Conservation (phyloP, 2,329 filamentous ascomycete genomes). For the Colletotrichum sp. region DNA sequence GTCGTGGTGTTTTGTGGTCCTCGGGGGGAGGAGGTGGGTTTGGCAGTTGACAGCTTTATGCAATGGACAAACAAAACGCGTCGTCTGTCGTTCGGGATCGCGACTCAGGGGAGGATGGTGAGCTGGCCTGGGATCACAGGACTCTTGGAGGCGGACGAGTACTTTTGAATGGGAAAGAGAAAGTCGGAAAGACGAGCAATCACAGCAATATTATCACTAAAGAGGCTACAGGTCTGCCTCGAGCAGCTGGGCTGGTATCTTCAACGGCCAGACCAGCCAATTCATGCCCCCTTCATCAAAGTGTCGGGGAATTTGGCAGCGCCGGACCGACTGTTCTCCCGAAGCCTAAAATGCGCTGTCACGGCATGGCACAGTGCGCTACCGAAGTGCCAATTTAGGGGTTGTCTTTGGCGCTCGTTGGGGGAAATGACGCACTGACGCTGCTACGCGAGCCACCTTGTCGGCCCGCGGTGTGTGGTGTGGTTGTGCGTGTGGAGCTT, state of each 20-base stretch:
- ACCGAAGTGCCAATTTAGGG: slow-evolving; percentile 5
- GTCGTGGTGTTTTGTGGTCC: slow-evolving; percentile 3
- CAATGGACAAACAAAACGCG: slow-evolving; percentile 10
- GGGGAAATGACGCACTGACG: slow-evolving; percentile 17
- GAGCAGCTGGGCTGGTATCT: not conserved
- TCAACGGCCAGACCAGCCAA: not conserved
- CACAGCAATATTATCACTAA: not conserved
- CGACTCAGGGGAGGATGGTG: not conserved
- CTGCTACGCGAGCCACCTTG: not conserved
- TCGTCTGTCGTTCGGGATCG: not conserved
- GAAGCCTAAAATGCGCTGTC: not conserved
- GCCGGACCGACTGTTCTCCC: slow-evolving; percentile 23
- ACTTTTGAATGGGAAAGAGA: not conserved
- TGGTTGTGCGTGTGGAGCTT: not conserved
- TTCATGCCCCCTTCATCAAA: slow-evolving; percentile 10
- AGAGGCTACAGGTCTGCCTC: not conserved
- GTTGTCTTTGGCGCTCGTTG: not conserved
- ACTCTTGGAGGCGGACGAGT: not conserved
- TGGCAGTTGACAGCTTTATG: slow-evolving; percentile 15
- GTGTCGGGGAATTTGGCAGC: slow-evolving; percentile 8
- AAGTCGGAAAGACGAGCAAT: not conserved
- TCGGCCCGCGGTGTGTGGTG: not conserved
- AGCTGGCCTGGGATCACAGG: not conserved
- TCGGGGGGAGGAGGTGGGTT: not conserved
- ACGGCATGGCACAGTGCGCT: slow-evolving; percentile 7